A percentile compares a stretch with the other conserved stretches of the same genome.
Evolutionary conservation across 108 stramenopile species (phyloP).

Genomic region (Skeletonema potamos): DNA sequence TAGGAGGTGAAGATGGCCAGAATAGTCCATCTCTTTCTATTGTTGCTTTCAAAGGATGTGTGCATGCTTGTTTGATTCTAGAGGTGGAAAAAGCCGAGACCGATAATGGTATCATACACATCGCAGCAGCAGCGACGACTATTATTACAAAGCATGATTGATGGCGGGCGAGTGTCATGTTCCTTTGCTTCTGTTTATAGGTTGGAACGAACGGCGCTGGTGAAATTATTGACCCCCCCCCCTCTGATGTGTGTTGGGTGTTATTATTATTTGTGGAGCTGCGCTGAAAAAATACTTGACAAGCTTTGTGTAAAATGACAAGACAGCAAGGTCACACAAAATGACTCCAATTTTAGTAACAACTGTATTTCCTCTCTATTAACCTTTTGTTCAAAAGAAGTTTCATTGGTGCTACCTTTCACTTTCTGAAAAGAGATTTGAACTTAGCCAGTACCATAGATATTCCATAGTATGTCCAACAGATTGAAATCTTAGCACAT

Average conservation of each 20-base stretch:
- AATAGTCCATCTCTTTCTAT: constrained; percentile 28
- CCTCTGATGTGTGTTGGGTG: no score
- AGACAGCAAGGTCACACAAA: neutral
- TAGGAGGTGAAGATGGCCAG: constrained; percentile 28
- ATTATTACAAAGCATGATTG: neutral
- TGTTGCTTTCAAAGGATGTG: constrained; percentile 2
- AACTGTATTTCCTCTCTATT: neutral
- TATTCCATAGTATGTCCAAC: no score
- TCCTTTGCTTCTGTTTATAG: neutral
- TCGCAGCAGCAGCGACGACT: neutral
- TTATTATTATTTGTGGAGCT: no score
- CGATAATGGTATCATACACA: neutral
- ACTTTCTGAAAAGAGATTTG: no score
- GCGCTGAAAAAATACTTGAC: no score
- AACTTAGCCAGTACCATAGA: no score
- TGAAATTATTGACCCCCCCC: no score
- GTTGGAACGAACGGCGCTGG: no score
- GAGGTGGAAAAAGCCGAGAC: neutral
- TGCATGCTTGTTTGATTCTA: neutral
- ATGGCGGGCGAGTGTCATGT: neutral
- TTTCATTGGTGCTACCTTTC: neutral
- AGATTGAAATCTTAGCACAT: no score
- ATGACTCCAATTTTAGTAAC: neutral
- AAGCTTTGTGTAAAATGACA: neutral
- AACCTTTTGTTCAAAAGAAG: neutral